These are phyloP conservation scores for Paracoccidioides brasiliensis DNA, from an alignment of 2,329 filamentous ascomycete genomes.

Conservation along the genomic window DNA sequence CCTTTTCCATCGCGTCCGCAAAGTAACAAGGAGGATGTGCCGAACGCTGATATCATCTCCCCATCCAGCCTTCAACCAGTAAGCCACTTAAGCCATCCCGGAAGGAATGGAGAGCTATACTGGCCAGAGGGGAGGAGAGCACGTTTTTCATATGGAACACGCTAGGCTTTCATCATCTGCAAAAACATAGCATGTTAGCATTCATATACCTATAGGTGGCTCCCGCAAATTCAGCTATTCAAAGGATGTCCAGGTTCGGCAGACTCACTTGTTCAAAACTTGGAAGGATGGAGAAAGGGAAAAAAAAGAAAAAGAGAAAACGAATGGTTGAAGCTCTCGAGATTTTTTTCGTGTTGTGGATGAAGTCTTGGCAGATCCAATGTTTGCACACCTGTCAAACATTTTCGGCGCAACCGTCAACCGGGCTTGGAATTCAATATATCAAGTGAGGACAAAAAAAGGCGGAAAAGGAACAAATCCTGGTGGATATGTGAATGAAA, in stretches of 20 bases:
- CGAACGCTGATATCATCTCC: constrained; percentile 97
- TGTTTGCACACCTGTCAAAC: constrained; percentile 7
- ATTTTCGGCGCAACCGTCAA: background rate
- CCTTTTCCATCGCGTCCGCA: constrained; percentile 85
- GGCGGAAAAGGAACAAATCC: background rate
- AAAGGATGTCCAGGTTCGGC: background rate
- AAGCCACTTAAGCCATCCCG: constrained; percentile 76
- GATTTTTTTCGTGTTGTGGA: background rate
- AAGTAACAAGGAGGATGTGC: constrained; percentile 97
- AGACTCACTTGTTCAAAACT: constrained; percentile 90
- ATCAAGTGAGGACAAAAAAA: background rate
- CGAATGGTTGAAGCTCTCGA: constrained; percentile 16
- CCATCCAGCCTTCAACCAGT: constrained; percentile 49
- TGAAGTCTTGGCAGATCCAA: background rate
- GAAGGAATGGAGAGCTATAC: constrained; percentile 64
- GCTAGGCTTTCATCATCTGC: constrained; percentile 99
- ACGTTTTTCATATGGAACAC: constrained; percentile 74
- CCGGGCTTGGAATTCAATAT: background rate
- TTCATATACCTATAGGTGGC: constrained; percentile 19
- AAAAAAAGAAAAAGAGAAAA: constrained; percentile 22
- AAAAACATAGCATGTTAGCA: constrained; percentile 16
- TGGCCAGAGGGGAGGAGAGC: constrained; percentile 52
- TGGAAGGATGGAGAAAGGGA: constrained; percentile 81
- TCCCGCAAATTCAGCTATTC: background rate
- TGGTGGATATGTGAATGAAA: background rate